Base-by-base conservation (phyloP, 257 asterid genomes). In the Solanum medicagineum region DNA sequence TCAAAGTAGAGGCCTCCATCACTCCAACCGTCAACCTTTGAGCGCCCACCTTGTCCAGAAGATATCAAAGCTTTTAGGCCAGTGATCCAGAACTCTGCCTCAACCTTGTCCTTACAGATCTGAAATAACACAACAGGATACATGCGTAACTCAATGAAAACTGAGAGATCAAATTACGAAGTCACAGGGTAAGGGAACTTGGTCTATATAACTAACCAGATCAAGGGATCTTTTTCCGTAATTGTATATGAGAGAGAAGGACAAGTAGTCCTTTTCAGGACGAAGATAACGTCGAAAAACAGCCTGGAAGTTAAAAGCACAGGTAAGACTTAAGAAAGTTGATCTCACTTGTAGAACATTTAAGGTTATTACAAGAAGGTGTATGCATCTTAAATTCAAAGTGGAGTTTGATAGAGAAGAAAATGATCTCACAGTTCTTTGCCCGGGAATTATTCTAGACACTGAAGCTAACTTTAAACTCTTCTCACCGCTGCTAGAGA, bases 211-310 rank as follows among this genome's bases (percentile, higher is more conserved):
- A 91, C 98, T 83, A 83, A 96, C 98, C 98, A 96, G 93, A 90
- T 96, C 99, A 66, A 94, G 98, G 81, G 99, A 96, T 92, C 97
- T 91, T 91, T 93, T 93, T 77, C 99, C 98, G 94, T 93, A 89
- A 92, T 90, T 93, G 86, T 93, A 92, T 85, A 96, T 90, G 89
- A 96, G 97, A 84, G 99, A 96, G 89, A 96, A 96, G 56, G 99
- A 94, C 85, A 96, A 81, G 88, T 96, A 93, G 81, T 96, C 99
- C 91, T 96, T 93, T 54, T 96, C 99, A 70, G 98, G 97, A 65
- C 95, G 94, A 84, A 92, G 91, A 91, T 93, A 93, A 71, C 97
- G 92, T 91, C 91, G 98, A 83, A 96, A 96, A 89, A 96, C 99
- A 88, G 97, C 97, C 99, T 96, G 94, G 29, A 81, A 83, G 26